Percentiles rank a stretch among this genome's conserved stretches.
Evolutionary conservation across 129 eudicot genomes (phyloP).

Genomic region (Pulicaria dysenterica): DNA sequence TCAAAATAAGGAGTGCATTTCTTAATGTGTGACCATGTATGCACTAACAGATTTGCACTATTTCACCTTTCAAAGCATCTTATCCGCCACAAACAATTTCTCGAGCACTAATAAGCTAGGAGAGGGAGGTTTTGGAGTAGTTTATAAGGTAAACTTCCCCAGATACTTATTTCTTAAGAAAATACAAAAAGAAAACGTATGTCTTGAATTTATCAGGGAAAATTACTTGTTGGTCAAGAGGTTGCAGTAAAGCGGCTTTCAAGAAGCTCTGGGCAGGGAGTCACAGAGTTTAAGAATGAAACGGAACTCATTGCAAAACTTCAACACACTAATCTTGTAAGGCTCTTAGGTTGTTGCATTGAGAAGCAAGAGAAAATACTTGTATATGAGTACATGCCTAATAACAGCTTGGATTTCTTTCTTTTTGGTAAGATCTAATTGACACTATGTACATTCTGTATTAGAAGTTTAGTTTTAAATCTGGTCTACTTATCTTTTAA

Average conservation of each 20-base stretch:
- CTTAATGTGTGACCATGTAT: too few species aligned
- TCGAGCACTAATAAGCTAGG: conserved; percentile 34
- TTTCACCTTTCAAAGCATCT: conserved; percentile 40
- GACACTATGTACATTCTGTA: neutral
- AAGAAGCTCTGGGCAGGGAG: conserved; percentile 31
- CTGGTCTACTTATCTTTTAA: conserved; percentile 19
- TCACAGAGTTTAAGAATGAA: conserved; percentile 34
- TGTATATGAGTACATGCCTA: conserved; percentile 44
- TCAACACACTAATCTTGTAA: conserved; percentile 41
- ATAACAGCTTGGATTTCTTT: conserved; percentile 38
- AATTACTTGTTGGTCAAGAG: conserved; percentile 38
- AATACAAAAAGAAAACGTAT: too few species aligned
- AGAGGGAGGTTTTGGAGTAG: conserved; percentile 41
- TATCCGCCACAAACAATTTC: conserved; percentile 38
- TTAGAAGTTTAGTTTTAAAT: neutral
- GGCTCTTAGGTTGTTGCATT: conserved; percentile 31
- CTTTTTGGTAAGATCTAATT: conserved; percentile 34
- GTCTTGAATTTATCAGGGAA: conserved; percentile 22
- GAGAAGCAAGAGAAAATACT: conserved; percentile 38
- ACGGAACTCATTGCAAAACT: conserved; percentile 36
- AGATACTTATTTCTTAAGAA: neutral
- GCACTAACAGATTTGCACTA: too few species aligned
- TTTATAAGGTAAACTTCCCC: conserved; percentile 35
- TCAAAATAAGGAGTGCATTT: too few species aligned
- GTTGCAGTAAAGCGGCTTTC: conserved; percentile 39